These are phyloP conservation scores for Clonostachys solani DNA, from an alignment of 2,329 filamentous ascomycete genomes.

Conservation along the genomic window DNA sequence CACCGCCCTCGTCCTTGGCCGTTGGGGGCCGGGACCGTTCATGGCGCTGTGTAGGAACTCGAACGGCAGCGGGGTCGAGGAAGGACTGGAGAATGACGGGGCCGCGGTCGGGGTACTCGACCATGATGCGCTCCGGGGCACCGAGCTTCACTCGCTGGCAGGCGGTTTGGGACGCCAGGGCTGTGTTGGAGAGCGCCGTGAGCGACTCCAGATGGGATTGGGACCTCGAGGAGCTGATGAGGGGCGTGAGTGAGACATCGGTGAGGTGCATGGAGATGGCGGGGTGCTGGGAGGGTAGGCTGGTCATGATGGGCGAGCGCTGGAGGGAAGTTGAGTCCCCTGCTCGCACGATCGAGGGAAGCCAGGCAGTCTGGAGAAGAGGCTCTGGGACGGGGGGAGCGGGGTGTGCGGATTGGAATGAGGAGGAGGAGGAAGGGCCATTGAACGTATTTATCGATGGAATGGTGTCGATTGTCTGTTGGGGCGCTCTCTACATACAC, in stretches of 20 bases:
- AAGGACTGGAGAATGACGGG: slow-evolving; percentile 40
- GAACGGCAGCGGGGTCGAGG: slow-evolving; percentile 28
- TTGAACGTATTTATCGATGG: too few species aligned
- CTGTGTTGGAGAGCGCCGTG: slow-evolving; percentile 44
- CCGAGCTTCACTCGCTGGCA: slow-evolving; percentile 49
- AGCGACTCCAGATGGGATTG: slow-evolving; percentile 43
- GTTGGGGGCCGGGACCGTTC: neutral
- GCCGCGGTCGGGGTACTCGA: slow-evolving; percentile 45
- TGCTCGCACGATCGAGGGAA: too few species aligned
- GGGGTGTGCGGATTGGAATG: too few species aligned
- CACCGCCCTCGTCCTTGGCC: slow-evolving; percentile 1
- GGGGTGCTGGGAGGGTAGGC: slow-evolving; percentile 42
- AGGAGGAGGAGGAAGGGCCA: too few species aligned
- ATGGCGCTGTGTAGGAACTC: neutral
- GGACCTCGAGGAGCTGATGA: slow-evolving; percentile 48
- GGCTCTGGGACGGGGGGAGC: too few species aligned
- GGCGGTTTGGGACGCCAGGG: slow-evolving; percentile 48
- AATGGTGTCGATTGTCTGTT: too few species aligned
- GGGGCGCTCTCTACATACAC: too few species aligned
- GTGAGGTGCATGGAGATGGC: slow-evolving; percentile 51
- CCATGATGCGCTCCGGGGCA: slow-evolving; percentile 50
- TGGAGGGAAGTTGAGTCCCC: too few species aligned
- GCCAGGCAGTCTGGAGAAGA: too few species aligned
- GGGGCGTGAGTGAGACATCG: slow-evolving; percentile 51
- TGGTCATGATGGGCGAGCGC: slow-evolving; percentile 20